Base-by-base conservation (phyloP, 148 eudicot genomes). In the Bassia scoparia region DNA sequence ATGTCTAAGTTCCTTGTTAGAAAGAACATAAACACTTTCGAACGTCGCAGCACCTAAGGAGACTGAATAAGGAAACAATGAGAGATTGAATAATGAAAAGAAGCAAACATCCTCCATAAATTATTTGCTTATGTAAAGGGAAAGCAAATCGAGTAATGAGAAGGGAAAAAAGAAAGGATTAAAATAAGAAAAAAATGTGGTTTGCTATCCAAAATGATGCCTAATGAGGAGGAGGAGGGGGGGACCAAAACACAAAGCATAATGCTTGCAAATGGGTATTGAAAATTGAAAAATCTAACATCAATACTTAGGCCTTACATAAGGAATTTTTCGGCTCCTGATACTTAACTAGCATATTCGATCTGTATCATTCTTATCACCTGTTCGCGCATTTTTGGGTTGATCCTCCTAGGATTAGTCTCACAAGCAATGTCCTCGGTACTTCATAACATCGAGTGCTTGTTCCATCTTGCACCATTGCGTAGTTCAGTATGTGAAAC, bases 1-100 rank as follows among this genome's bases (percentile, higher is more conserved):
- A 41, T 41, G 44, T 7, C 11, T 41, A 41, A 41, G 4, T 37
- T 37, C 41, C 3, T 37, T 37, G 4, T 7, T 37, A 37, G 7
- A 41, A 41, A 41, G 46, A 41, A 41, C 1, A 41, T 41, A 41
- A 8, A 11, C 46, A 5, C 56, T 53, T n/a, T 53, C 26, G 56
- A 20, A 53, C 8, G n/a, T 21, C 24, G 9, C 56, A 53, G 56
- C 75, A 86, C 76, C 71, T 88, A 90, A 88, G 89, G 50, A 2
- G 50, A 2, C 0, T 21, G 21, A 44, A 67, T 9, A 5, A 18
- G 43, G 66, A 18, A 33, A 18, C 24, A n/a, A 61, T 18, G 10
- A 31, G 20, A 21, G 12, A 49, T 49, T 49, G 21, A 49, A 49
- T 1, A 49, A 61, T 7, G 14, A 44, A 67, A 46, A 46, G 38